Evolutionary conservation across 805 yeast genomes (phyloP), one percentile per base, ranked within the genome.

Genomic region (Hanseniaspora nectarophila): DNA sequence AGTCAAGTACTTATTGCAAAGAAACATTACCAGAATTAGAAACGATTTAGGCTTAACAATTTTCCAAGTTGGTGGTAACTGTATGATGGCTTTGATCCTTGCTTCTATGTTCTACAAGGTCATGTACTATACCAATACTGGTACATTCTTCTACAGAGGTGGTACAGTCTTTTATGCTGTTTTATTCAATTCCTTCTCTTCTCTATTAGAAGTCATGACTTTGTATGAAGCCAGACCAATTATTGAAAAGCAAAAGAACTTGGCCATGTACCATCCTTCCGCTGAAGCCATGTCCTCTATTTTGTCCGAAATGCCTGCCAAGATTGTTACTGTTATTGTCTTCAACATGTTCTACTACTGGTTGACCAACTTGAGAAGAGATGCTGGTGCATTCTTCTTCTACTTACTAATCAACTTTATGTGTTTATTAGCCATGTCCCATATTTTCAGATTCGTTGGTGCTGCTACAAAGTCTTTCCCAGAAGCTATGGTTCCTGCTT

Each of bases 111-210:
- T 77, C 58, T 79, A 75, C 64, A 76, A 78, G 57, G 59, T 77
- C 56, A 63, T 61, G 56, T 47, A 54, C 28, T 44, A 57, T 8
- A 55, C 61, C 16, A 62, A 61, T 26, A 74, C 84, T 0, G 64
- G 59, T 0, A 71, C 78, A 2, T 74, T 80, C 57, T 78, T 72
- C 61, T 70, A 67, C 58, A 69, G 87, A 61, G 74, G 80, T 58
- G 78, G 86, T 39, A 73, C 81, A 43, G 68, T 83, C 71, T 84
- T 83, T 67, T 81, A 81, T 63, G 80, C 82, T 21, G 71, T 77
- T 43, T 68, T 80, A 60, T 80, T 78, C 64, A 79, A 79, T 61
- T 78, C 83, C 13, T 76, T 80, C 59, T 69, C 80, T 16, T 78
- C 81, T 16, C 61, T 80, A 54, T 67, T 78, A 59, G 86, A 80